phyloP scores from a whole-genome alignment of 2,329 filamentous ascomycete species.

The Sphaerulina vaccinii region DNA sequence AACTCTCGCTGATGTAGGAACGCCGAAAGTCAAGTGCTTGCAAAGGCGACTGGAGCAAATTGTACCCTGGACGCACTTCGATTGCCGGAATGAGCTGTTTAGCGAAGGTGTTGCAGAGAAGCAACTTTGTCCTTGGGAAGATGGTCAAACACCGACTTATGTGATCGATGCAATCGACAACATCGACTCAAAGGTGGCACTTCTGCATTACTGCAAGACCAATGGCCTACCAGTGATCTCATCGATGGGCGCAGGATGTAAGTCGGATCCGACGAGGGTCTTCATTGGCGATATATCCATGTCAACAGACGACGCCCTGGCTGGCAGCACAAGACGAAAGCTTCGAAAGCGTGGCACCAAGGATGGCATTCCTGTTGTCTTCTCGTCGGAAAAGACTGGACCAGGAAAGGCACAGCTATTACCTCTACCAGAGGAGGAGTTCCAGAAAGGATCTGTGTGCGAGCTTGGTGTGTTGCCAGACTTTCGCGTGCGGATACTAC shows the following conservation, averaged over 20 bases:
- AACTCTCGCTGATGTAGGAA: constrained; percentile 89
- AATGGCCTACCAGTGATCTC: constrained; percentile 80
- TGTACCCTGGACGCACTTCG: constrained; percentile 87
- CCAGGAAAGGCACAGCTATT: constrained; percentile 88
- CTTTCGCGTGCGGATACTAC: constrained; percentile 91
- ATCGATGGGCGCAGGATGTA: constrained; percentile 94
- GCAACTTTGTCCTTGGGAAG: constrained; percentile 67
- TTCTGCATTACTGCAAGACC: constrained; percentile 83
- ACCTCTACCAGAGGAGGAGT: constrained; percentile 84
- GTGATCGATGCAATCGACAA: constrained; percentile 99
- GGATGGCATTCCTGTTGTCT: constrained; percentile 86
- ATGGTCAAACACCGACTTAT: constrained; percentile 68
- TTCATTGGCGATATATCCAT: constrained; percentile 87
- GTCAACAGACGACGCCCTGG: constrained; percentile 85
- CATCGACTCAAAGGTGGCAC: constrained; percentile 90
- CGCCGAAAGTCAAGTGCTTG: constrained; percentile 85
- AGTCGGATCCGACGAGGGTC: constrained; percentile 79
- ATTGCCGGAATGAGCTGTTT: constrained; percentile 82
- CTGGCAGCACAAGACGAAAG: constrained; percentile 75
- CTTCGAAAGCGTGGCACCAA: constrained; percentile 75
- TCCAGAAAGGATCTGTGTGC: constrained; percentile 77
- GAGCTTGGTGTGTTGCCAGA: constrained; percentile 87
- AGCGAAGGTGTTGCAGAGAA: constrained; percentile 62
- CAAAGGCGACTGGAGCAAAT: constrained; percentile 78
- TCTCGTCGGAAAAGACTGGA: constrained; percentile 84